Conservation (phyloP, 2,329 filamentous ascomycete species). For the Daldinia eschscholtzii region DNA sequence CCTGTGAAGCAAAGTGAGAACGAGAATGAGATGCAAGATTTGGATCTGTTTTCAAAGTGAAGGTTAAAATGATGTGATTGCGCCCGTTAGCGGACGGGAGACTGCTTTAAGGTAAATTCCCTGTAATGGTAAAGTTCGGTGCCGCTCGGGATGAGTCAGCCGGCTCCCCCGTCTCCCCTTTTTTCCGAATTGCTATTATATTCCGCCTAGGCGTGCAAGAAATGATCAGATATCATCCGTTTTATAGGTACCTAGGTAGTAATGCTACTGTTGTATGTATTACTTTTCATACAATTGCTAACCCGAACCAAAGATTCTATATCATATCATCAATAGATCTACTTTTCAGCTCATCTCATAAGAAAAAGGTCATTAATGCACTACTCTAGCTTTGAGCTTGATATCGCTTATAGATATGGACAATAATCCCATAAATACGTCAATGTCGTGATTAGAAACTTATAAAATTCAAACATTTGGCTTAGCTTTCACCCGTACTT, state of each 20-base stretch:
- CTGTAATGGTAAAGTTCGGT: conserved; percentile 18
- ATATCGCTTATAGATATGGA: background rate
- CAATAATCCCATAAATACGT: background rate
- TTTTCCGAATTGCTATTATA: conserved; percentile 1
- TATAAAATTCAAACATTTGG: too few relatives aligned
- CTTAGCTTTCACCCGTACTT: conserved; percentile 75
- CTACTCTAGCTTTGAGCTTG: background rate
- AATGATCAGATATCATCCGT: background rate
- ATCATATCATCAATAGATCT: background rate
- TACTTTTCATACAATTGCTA: background rate
- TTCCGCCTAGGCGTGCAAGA: background rate
- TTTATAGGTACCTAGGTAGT: background rate
- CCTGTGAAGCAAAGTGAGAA: background rate
- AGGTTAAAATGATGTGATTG: conserved; percentile 27
- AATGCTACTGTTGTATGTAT: background rate
- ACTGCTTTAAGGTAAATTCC: background rate
- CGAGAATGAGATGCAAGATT: background rate
- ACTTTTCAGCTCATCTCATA: background rate
- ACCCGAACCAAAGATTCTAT: background rate
- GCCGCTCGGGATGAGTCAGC: conserved; percentile 39
- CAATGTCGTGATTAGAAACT: background rate
- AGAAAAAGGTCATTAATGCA: background rate
- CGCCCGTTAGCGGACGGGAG: conserved; percentile 21
- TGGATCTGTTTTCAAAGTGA: too few relatives aligned
- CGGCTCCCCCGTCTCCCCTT: conserved; percentile 13